Conservation (phyloP, 208 protist genomes). For the Leishmania major region DNA sequence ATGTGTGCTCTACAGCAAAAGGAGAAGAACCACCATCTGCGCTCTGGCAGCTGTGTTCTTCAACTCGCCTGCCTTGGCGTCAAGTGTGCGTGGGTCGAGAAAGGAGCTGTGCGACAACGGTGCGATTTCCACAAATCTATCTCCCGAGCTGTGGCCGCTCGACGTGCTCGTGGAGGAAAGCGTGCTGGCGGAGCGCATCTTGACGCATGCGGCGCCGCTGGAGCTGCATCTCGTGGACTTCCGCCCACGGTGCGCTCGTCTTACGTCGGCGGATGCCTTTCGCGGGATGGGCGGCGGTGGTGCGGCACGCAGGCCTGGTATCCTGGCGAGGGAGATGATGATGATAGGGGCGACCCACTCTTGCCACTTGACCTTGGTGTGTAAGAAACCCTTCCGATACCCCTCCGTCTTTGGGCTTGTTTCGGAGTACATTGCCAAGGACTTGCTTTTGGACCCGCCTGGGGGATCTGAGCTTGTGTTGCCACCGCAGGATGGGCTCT, state of each 20-base stretch:
- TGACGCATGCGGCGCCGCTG: conserved; percentile 29
- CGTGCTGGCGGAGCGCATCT: conserved; percentile 34
- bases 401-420: conserved; percentile 34
- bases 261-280: background rate
- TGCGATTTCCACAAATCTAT: conserved; percentile 4
- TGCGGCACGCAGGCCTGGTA: background rate
- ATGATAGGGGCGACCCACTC: conserved; percentile 13
- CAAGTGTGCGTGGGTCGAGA: conserved; percentile 2
- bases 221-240: conserved; percentile 51
- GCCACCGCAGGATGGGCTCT: background rate
- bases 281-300: background rate
- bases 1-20: background rate
- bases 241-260: conserved; percentile 12
- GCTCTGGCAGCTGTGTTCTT: background rate
- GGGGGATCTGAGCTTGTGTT: background rate
- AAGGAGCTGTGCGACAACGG: conserved; percentile 21
- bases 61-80: conserved; percentile 16
- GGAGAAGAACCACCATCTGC: background rate
- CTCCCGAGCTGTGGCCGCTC: conserved; percentile 34
- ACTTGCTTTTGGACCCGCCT: conserved; percentile 14
- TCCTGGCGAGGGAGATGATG: conserved; percentile 3
- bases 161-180: conserved; percentile 37
- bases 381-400: conserved; percentile 28
- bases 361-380: conserved; percentile 31
- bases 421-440: conserved; percentile 29